Evolutionary conservation across 345 rosid genomes (phyloP).

Genomic region (Rhodamnia argentea): DNA sequence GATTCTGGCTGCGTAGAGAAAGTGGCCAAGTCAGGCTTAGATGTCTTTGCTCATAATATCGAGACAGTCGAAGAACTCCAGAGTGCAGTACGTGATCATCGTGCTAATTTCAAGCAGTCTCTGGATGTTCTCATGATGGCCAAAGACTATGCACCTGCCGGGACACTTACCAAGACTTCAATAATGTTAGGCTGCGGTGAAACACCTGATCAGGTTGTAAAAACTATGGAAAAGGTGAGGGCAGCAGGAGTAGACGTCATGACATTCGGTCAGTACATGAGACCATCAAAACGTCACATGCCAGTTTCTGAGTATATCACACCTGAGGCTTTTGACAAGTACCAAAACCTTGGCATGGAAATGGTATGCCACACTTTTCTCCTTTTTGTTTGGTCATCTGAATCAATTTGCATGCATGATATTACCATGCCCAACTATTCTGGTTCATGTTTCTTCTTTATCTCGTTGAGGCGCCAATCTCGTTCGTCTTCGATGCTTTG

Average conservation of each 20-base stretch:
- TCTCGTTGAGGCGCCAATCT: neutral
- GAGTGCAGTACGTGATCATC: conserved; percentile 72
- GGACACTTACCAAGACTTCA: conserved; percentile 90
- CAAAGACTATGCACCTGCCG: conserved; percentile 59
- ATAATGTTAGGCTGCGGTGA: conserved; percentile 98
- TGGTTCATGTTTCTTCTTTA: neutral
- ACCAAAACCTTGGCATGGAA: conserved; percentile 77
- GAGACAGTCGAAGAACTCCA: conserved; percentile 99
- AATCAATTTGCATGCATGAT: neutral
- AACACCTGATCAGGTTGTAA: conserved; percentile 89
- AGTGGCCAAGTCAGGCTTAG: conserved; percentile 79
- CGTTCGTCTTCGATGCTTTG: neutral
- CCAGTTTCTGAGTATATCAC: conserved; percentile 90
- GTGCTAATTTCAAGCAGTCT: conserved; percentile 96
- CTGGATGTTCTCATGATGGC: conserved; percentile 85
- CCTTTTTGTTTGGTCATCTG: neutral
- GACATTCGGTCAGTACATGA: conserved; percentile 98
- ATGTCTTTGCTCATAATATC: conserved; percentile 94
- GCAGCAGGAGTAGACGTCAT: conserved; percentile 98
- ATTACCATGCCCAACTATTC: neutral
- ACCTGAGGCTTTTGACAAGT: conserved; percentile 88
- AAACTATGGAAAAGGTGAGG: conserved; percentile 91
- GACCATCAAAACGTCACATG: conserved; percentile 98
- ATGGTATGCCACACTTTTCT: conserved; percentile 47
- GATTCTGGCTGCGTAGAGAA: conserved; percentile 67